A percentile compares a stretch with the other conserved stretches of the same genome.
Conservation (phyloP, 2,329 filamentous ascomycete species). For the Didymosphaeria variabile region DNA sequence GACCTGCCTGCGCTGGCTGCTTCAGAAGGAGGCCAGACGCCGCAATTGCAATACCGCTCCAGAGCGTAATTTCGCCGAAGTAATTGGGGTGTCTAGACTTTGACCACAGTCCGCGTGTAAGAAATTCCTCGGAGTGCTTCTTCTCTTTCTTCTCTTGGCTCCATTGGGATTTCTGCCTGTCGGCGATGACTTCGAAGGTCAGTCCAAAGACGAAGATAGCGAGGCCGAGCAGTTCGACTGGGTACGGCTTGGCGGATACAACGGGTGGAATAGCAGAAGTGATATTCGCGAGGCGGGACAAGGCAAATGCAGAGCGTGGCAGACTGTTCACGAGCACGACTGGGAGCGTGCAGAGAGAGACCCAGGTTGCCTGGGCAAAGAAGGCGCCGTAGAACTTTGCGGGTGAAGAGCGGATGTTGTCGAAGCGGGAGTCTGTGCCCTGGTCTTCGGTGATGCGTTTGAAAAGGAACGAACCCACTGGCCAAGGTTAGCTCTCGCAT, state of each 20-base stretch:
- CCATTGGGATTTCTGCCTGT: slow-evolving; percentile 72
- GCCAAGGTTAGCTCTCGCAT: not conserved
- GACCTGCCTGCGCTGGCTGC: slow-evolving; percentile 63
- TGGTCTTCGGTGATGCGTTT: slow-evolving; percentile 63
- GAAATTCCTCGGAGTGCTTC: slow-evolving; percentile 72
- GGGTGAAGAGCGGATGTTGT: slow-evolving; percentile 61
- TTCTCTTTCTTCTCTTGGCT: slow-evolving; percentile 68
- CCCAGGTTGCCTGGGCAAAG: slow-evolving; percentile 72
- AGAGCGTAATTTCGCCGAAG: slow-evolving; percentile 75
- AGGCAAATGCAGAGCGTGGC: slow-evolving; percentile 60
- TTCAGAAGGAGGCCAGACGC: slow-evolving; percentile 66
- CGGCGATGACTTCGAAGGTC: slow-evolving; percentile 68
- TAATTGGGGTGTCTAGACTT: slow-evolving; percentile 73
- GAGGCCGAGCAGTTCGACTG: slow-evolving; percentile 67
- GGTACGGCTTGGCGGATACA: slow-evolving; percentile 49
- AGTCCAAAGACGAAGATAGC: slow-evolving; percentile 68
- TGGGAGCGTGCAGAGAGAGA: slow-evolving; percentile 72
- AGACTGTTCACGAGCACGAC: slow-evolving; percentile 71
- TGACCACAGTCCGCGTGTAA: slow-evolving; percentile 70
- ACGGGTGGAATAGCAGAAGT: slow-evolving; percentile 55
- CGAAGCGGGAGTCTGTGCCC: slow-evolving; percentile 68
- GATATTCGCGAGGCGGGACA: slow-evolving; percentile 22
- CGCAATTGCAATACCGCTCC: slow-evolving; percentile 71
- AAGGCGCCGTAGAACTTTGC: slow-evolving; percentile 65
- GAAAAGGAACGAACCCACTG: slow-evolving; percentile 71